Percentiles rank a stretch among this genome's conserved stretches.
Evolutionary conservation across 2,329 filamentous ascomycete genomes (phyloP).

Genomic region (Zasmidium citrigriseum): DNA sequence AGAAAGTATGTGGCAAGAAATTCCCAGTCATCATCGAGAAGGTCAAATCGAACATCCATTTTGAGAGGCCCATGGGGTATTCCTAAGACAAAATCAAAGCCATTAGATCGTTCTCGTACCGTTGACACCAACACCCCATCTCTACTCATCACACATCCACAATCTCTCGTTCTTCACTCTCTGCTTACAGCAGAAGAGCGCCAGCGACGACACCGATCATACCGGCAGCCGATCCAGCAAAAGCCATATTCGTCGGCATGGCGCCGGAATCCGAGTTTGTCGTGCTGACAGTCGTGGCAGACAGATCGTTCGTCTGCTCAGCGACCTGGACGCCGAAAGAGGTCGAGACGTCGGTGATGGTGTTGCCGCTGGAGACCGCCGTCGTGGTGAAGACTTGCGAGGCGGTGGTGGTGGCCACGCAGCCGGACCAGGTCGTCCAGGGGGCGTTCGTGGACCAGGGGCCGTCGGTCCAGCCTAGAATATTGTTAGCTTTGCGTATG

Average conservation of each 20-base stretch:
- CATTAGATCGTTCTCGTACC: too few relatives aligned
- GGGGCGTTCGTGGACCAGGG: conserved; percentile 34
- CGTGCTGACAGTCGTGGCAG: conserved; percentile 8
- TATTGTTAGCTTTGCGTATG: background rate
- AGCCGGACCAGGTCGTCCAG: conserved; percentile 39
- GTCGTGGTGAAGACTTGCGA: conserved; percentile 32
- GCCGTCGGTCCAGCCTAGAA: conserved; percentile 35
- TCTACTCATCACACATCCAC: background rate
- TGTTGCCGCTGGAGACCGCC: conserved; percentile 23
- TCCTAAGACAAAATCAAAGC: too few relatives aligned
- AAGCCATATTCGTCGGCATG: conserved; percentile 22
- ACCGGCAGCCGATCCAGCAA: conserved; percentile 30
- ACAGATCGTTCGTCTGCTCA: conserved; percentile 20
- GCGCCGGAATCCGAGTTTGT: conserved; percentile 26
- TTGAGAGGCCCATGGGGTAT: too few relatives aligned
- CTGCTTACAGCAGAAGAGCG: conserved; percentile 34
- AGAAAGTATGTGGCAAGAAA: too few relatives aligned
- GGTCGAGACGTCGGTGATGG: conserved; percentile 27
- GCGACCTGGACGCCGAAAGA: conserved; percentile 34
- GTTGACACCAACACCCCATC: too few relatives aligned
- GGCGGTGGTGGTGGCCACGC: conserved; percentile 35
- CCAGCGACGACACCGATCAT: conserved; percentile 33
- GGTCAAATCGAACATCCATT: too few relatives aligned
- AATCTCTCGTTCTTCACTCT: conserved; percentile 7
- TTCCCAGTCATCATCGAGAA: too few relatives aligned